Conservation (phyloP, 1,284 basidiomycete genomes). For the Rhizopogon hawkerae region DNA sequence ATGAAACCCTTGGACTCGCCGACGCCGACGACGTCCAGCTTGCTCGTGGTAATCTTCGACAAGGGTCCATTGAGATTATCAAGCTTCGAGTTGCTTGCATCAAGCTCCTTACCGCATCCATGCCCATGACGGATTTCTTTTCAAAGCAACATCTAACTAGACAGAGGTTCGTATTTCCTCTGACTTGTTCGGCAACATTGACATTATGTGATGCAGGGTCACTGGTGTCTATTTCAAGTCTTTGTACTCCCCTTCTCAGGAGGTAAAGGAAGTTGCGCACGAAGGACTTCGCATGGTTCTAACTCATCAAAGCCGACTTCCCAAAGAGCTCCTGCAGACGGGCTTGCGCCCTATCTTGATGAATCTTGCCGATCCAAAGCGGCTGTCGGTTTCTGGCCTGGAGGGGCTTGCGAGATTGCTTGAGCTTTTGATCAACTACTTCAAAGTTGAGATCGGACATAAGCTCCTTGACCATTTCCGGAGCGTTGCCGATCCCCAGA, state of each 20-base stretch:
- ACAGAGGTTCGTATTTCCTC: slow-evolving; percentile 53
- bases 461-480: slow-evolving; percentile 96
- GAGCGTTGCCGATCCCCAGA: slow-evolving; percentile 78
- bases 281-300: slow-evolving; percentile 89
- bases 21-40: slow-evolving; percentile 90
- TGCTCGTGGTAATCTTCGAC: slow-evolving; percentile 67
- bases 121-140: slow-evolving; percentile 92
- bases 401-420: slow-evolving; percentile 94
- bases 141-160: slow-evolving; percentile 74
- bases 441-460: slow-evolving; percentile 99
- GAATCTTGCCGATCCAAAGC: slow-evolving; percentile 95
- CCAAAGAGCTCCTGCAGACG: slow-evolving; percentile 92
- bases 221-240: slow-evolving; percentile 99
- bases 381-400: slow-evolving; percentile 88
- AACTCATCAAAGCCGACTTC: slow-evolving; percentile 84
- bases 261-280: slow-evolving; percentile 95
- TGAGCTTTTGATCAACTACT: slow-evolving; percentile 95
- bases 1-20: slow-evolving; percentile 91
- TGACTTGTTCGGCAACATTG: slow-evolving; percentile 9
- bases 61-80: slow-evolving; percentile 77
- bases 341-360: slow-evolving; percentile 95
- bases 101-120: slow-evolving; percentile 86
- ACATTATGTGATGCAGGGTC: slow-evolving; percentile 45
- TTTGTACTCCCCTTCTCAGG: slow-evolving; percentile 86
- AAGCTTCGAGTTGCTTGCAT: slow-evolving; percentile 95